Evolutionary conservation across 768 basidiomycete species (phyloP), one percentile per base, ranked within the genome.

Genomic region (Trametes elegans): DNA sequence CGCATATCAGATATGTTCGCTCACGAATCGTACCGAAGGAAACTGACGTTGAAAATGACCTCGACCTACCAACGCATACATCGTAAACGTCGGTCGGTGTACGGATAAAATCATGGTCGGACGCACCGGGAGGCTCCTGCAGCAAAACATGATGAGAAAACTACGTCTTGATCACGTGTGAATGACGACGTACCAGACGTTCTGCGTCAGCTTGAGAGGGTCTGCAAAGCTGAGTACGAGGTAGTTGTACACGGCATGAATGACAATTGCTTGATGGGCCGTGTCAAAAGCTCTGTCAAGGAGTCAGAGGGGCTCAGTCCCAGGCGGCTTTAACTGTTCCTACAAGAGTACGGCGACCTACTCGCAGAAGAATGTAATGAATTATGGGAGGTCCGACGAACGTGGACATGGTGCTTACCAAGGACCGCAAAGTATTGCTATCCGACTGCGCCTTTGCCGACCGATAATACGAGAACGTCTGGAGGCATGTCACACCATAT

Each of bases 401-500:
- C 4, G n/a, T n/a, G 16, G 29, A 45, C 4, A 46, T n/a, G 29
- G 2, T 3, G 19, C 16, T 7, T 19, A 51, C 49, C 40, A 51
- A 16, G 9, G 26, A 7, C 3, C n/a, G 28, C 7, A 51, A 14
- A 0, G 6, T 7, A 18, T 13, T 13, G 11, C 49, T 11, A 10
- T 51, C 49, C 2, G 3, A 16, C 29, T 26, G 32, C 0, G 40
- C 49, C 29, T 40, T 51, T 4, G 31, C 11, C 2, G 49, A 51
- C 19, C 40, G 49, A 16, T 32, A 51, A 8, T 51, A 51, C 4
- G 28, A n/a, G 11, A 32, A 42, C 7, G 49, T 42, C 40, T 51
- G 49, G 5, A 51, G 23, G 31, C 49, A 51, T 11, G 40, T 51
- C 8, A 51, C 40, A 6, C 49, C 49, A 23, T 51, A 51, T n/a